A percentile compares a stretch with the other conserved stretches of the same genome.
These are phyloP conservation scores for Pestalotiopsis sp. DNA, from an alignment of 2,329 filamentous ascomycete species.

Conservation along the genomic window DNA sequence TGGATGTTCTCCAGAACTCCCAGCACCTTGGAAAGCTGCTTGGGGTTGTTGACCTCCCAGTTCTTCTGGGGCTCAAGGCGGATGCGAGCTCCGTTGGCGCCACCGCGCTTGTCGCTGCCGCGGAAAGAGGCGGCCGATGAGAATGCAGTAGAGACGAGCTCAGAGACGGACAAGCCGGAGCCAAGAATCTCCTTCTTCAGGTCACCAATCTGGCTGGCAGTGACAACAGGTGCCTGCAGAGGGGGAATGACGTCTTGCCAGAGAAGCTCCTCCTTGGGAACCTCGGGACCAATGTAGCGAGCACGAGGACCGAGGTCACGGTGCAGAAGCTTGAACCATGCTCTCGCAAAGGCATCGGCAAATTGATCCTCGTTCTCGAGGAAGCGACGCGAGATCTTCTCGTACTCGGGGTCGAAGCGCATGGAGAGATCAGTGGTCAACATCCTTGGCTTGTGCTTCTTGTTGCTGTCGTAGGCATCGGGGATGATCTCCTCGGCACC, in stretches of 20 bases:
- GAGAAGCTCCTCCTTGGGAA: constrained; percentile 67
- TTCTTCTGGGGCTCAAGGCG: constrained; percentile 71
- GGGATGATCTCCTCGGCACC: constrained; percentile 68
- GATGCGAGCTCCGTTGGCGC: constrained; percentile 79
- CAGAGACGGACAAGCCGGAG: constrained; percentile 60
- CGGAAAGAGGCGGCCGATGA: constrained; percentile 74
- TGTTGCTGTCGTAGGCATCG: constrained; percentile 68
- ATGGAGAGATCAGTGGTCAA: constrained; percentile 75
- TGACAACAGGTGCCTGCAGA: constrained; percentile 58
- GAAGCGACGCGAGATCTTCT: constrained; percentile 76
- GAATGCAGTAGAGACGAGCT: constrained; percentile 70
- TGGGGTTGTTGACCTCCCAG: constrained; percentile 77
- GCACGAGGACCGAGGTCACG: constrained; percentile 75
- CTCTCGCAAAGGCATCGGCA: constrained; percentile 68
- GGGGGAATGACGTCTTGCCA: constrained; percentile 77
- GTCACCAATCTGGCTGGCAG: constrained; percentile 62
- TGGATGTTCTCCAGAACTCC: constrained; percentile 65
- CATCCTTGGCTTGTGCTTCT: constrained; percentile 78
- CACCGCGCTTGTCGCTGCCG: constrained; percentile 78
- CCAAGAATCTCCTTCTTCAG: constrained; percentile 72
- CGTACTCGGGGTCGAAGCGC: constrained; percentile 71
- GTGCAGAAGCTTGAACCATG: constrained; percentile 85
- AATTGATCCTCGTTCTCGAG: constrained; percentile 70
- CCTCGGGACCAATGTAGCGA: constrained; percentile 75
- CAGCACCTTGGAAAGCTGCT: constrained; percentile 65